These are phyloP conservation scores for Parasitella parasitica DNA, from an alignment of 371 early-diverging fungal species.

Conservation along the genomic window DNA sequence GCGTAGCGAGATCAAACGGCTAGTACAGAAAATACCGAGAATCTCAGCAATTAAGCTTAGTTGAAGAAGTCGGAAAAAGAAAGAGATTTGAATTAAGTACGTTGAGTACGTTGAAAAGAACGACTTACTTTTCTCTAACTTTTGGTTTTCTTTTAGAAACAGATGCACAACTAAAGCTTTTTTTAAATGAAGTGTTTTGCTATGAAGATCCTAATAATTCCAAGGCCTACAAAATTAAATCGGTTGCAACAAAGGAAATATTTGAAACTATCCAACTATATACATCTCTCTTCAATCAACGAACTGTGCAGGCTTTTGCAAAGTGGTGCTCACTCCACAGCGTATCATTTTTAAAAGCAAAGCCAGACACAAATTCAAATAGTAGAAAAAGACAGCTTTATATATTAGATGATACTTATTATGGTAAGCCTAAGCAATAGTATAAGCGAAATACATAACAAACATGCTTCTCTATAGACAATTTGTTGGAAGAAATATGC, in stretches of 20 bases:
- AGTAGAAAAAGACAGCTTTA: slow-evolving; percentile 20
- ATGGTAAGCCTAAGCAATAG: slow-evolving; percentile 21
- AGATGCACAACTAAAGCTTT: slow-evolving; percentile 5
- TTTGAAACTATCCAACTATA: slow-evolving; percentile 8
- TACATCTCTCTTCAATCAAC: slow-evolving; percentile 5
- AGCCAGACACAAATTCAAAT: slow-evolving; percentile 17
- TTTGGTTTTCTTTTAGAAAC: slow-evolving; percentile 19
- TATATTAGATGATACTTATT: slow-evolving; percentile 18
- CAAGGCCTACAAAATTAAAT: slow-evolving; percentile 2
- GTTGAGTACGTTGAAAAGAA: not conserved
- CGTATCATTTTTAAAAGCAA: slow-evolving; percentile 18
- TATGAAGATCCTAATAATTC: slow-evolving; percentile 13
- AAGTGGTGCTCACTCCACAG: slow-evolving; percentile 10
- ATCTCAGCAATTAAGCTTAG: not conserved
- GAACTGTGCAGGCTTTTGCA: slow-evolving; percentile 10
- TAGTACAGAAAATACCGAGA: too few species aligned
- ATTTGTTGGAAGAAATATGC: slow-evolving; percentile 3
- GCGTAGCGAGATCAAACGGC: too few species aligned
- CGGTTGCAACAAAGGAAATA: slow-evolving; percentile 3
- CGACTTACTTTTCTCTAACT: not conserved
- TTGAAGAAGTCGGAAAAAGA: slow-evolving; percentile 4
- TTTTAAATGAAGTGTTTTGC: slow-evolving; percentile 14
- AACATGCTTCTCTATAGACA: slow-evolving; percentile 14
- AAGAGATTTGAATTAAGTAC: slow-evolving; percentile 4
- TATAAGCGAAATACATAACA: slow-evolving; percentile 22